phyloP scores from a whole-genome alignment of 257 asterid genomes.

The Forsythia suspensa region DNA sequence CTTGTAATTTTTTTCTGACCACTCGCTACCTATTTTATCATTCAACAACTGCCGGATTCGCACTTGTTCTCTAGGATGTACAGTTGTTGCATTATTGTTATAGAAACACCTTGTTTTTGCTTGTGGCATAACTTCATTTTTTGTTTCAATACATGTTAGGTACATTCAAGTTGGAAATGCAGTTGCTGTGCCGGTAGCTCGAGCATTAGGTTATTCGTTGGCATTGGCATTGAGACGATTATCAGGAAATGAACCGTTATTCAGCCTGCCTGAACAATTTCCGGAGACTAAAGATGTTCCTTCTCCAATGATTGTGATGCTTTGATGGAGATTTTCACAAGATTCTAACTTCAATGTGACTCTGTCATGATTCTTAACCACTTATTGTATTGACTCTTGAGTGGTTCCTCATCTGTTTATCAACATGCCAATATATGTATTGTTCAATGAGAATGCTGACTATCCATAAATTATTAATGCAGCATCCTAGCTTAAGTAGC shows the following conservation, averaged over 20 bases:
- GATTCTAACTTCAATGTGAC: neutral
- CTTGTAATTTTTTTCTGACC: neutral
- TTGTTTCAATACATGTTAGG: slow-evolving; percentile 27
- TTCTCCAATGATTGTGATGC: slow-evolving; percentile 15
- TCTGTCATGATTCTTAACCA: neutral
- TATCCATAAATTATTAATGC: neutral
- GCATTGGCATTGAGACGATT: slow-evolving; percentile 50
- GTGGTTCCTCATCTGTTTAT: neutral
- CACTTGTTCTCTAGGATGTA: too few species aligned
- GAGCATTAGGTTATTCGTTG: slow-evolving; percentile 66
- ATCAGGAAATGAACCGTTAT: slow-evolving; percentile 34
- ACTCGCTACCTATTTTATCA: neutral
- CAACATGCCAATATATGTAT: neutral
- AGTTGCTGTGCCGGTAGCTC: slow-evolving; percentile 86
- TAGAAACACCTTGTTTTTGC: neutral
- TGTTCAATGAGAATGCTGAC: neutral
- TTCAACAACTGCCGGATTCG: neutral
- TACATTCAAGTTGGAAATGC: slow-evolving; percentile 91
- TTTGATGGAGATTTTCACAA: neutral
- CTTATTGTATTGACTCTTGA: neutral
- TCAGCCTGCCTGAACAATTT: slow-evolving; percentile 47
- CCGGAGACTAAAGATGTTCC: slow-evolving; percentile 26
- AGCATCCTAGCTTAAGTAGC: neutral
- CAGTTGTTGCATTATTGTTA: neutral
- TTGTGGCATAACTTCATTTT: neutral